Evolutionary conservation across 345 rosid genomes (phyloP), one percentile per base, ranked within the genome.

Genomic region (Dipteronia sinensis): DNA sequence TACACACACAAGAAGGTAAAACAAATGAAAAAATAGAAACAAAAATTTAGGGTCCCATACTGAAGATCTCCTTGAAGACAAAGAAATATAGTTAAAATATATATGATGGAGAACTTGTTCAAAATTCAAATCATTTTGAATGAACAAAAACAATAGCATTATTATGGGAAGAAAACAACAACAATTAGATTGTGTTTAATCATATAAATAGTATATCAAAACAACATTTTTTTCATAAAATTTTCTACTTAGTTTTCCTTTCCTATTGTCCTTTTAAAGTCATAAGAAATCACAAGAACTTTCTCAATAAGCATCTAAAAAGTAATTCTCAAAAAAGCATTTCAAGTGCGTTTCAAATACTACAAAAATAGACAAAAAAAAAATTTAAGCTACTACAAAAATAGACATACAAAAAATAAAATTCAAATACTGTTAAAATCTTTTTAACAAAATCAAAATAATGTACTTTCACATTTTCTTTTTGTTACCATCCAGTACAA

Each of bases 41-140:
- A 59, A 20, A 59, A n/a, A n/a, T 59, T 4, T n/a, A 59, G 64
- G 67, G 67, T 29, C 67, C 67, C 67, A n/a, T 59, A 19, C 8
- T 59, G 27, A 59, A 59, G 23, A 59, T 59, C 27, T 59, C 22
- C 22, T 59, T 7, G 4, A 59, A 59, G 64, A 59, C 64, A 59
- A 59, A 22, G 64, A 59, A 59, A 59, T 59, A 27, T 59, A 22
- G 64, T 20, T 13, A 59, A 34, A 34, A 59, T 16, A 46, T 10
- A 19, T n/a, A 20, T 59, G 23, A 22, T n/a, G 27, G 64, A 59
- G 64, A 59, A 59, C 25, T 22, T 59, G 25, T 59, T 59, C 27
- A 59, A 59, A 59, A 19, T 59, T 59, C 25, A 59, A 59, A 59
- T 20, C 25, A 10, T 10, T 46, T 59, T 59, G 10, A 59, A 6